Base-by-base conservation (phyloP, 371 early-diverging fungal genomes). In the Blakeslea trispora region DNA sequence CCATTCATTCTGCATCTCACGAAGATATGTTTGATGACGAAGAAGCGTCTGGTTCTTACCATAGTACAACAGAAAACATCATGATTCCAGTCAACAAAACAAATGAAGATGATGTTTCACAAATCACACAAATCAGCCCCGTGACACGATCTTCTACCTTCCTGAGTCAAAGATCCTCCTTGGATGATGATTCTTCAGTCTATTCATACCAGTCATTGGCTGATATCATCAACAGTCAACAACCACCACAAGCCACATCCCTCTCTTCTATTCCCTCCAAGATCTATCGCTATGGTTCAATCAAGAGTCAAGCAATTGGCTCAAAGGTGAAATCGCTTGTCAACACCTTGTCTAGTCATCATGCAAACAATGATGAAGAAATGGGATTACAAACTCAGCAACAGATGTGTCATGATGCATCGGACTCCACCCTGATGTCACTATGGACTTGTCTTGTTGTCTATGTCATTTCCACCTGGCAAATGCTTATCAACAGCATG, bases 131-230 rank as follows among this genome's bases (percentile, higher is more conserved):
- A 45, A 14, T 18, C 18, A 44, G 34, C 32, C 39, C 35, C 52
- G 48, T 59, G 58, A 64, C 59, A 42, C 54, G 64, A 28, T 59
- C 64, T 9, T 45, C 46, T 34, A 54, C 64, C 22, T 54, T 57
- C 42, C 23, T 59, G 21, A 64, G 64, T 37, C 59, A 64, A 43
- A 55, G 24, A 28, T 64, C 64, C 17, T 37, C 37, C 11, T 37
- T 34, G 35, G 31, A 32, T 10, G 31, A 45, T 40, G 24, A 42
- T 13, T n/a, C 55, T 6, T 59, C 59, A 13, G 32, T 59, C 7
- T 28, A 55, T 44, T 61, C 62, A 35, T 61, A 61, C 37, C 62
- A 61, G 15, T 61, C 62, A 18, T 46, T 61, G n/a, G 62, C 64
- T 37, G 59, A 58, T 18, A 47, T 64, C 23, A 45, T 61, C 11